Evolutionary conservation across 805 yeast genomes (phyloP), one percentile per base, ranked within the genome.

Genomic region (Priceomyces carsonii): DNA sequence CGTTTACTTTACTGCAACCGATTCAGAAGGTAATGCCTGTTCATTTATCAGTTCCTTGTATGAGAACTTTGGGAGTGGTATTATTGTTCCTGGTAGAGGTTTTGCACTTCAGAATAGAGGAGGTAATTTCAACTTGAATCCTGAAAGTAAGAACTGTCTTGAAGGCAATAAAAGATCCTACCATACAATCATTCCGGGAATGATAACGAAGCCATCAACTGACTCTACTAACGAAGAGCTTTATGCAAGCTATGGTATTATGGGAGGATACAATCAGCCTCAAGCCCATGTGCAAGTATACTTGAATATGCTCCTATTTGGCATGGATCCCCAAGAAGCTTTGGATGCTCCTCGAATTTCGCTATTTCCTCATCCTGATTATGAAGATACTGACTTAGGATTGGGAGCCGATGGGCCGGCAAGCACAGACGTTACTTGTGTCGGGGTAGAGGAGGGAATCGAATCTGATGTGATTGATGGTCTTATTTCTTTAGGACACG

Each of bases 191-290:
- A 85, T 85, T 40, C 95, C 95, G 1, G 86, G 88, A 0, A 73
- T 85, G 80, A 74, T 85, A 19, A 85, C 95, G 9, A 56, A 63
- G 3, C 63, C 63, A 4, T 42, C 40, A 4, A 69, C 63, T 18
- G 75, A 74, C 18, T 58, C 55, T 13, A 47, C 51, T 4, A 9
- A 16, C 4, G 25, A 29, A 10, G 25, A 19, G n/a, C 58, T 85
- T n/a, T 80, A 70, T 49, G 88, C 89, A 1, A 62, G 82, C n/a
- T 81, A 71, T 47, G 93, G 91, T 32, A 85, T 82, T 42, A 85
- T 84, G 88, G 95, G 95, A 12, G 95, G 91, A 0, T 85, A 79
- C 62, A 84, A 81, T 66, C 95, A 86, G 56, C 95, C 95, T 3
- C 87, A 83, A 48, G 90, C 90, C 2, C 95, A 85, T 47, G 79